phyloP scores from a whole-genome alignment of 108 stramenopile species.

The Seminavis robusta region DNA sequence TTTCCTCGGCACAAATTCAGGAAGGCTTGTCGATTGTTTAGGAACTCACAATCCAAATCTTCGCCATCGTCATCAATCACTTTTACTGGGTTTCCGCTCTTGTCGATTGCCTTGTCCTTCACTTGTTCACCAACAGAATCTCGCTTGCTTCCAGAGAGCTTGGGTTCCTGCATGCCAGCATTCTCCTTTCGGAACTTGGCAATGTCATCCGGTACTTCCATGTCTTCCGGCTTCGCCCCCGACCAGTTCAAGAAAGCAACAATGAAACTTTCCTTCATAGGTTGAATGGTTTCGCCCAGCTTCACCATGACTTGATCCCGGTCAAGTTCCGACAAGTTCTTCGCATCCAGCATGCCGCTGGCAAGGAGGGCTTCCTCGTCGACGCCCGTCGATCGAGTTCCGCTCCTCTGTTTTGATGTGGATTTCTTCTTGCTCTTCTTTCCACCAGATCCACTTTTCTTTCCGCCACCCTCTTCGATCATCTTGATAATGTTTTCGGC shows the following conservation, averaged over 20 bases:
- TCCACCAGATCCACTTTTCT: conserved; percentile 43
- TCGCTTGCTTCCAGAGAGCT: conserved; percentile 38
- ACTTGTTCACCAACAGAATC: conserved; percentile 38
- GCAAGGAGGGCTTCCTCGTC: conserved; percentile 63
- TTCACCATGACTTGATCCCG: conserved; percentile 93
- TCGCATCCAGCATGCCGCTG: conserved; percentile 57
- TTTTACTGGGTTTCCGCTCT: conserved; percentile 53
- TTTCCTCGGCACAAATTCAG: conserved; percentile 88
- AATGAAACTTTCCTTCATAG: conserved; percentile 98
- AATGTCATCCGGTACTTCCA: conserved; percentile 68
- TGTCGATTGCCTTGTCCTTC: conserved; percentile 18
- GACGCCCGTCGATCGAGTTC: conserved; percentile 49
- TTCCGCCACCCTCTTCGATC: conserved; percentile 78
- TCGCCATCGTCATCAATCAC: conserved; percentile 88
- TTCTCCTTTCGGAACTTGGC: conserved; percentile 49
- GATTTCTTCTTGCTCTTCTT: conserved; percentile 64
- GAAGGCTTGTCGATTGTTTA: conserved; percentile 86
- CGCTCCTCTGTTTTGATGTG: conserved; percentile 56
- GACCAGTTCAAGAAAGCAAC: conserved; percentile 93
- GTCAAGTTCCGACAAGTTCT: conserved; percentile 50
- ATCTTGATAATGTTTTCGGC: conserved; percentile 97
- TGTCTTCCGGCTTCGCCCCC: conserved; percentile 68
- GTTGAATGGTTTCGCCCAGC: conserved; percentile 89
- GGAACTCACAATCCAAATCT: conserved; percentile 85
- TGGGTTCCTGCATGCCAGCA: conserved; percentile 16